Conservation (phyloP, 2,329 filamentous ascomycete species). For the Talaromyces sp. region DNA sequence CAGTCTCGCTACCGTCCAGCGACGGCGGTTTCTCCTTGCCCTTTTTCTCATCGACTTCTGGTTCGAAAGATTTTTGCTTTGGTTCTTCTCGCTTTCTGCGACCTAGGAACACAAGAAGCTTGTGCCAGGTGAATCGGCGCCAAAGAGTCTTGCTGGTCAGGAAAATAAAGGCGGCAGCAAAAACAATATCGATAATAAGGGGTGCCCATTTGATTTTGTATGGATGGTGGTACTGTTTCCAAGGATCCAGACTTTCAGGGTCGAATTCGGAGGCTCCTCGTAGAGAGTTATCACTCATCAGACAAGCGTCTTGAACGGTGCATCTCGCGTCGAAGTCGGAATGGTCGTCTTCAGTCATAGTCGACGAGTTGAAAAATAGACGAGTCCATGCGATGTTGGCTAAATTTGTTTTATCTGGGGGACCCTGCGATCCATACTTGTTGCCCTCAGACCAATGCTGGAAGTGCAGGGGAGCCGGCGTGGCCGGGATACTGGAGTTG, state of each 20-base stretch:
- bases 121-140: conserved; percentile 11
- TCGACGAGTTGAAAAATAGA: conserved; percentile 48
- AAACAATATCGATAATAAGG: conserved; percentile 9
- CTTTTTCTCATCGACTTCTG: background rate
- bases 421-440: conserved; percentile 40
- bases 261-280: conserved; percentile 26
- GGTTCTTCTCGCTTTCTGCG: conserved; percentile 3
- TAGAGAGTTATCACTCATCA: conserved; percentile 28
- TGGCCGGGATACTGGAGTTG: conserved; percentile 31
- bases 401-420: conserved; percentile 33
- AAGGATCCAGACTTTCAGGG: conserved; percentile 19
- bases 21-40: background rate
- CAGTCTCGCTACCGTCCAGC: background rate
- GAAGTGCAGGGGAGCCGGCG: conserved; percentile 39
- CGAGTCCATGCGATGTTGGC: conserved; percentile 44
- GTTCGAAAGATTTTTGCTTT: background rate
- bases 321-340: conserved; percentile 25
- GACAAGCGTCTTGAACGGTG: conserved; percentile 26
- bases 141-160: conserved; percentile 12
- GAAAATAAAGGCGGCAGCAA: conserved; percentile 5
- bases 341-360: conserved; percentile 27
- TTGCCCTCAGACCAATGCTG: conserved; percentile 48
- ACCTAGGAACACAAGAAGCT: conserved; percentile 6
- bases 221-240: conserved; percentile 24
- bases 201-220: conserved; percentile 11